Percentiles rank a stretch among this genome's conserved stretches.
Conservation (phyloP, 1,139 yeast genomes). For the Yueomyces sp. region DNA sequence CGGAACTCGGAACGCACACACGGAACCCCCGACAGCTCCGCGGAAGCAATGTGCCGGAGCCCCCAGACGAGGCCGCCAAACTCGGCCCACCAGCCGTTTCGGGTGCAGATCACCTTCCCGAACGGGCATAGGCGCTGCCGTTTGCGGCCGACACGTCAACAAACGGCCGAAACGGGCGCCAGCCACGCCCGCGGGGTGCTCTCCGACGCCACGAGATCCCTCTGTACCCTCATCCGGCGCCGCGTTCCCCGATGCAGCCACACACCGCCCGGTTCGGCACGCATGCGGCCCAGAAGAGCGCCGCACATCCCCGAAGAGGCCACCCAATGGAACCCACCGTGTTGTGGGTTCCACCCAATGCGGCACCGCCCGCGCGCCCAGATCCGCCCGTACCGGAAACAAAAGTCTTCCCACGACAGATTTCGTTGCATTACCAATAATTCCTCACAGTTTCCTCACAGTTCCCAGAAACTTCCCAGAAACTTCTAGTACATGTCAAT, state of each 20-base stretch:
- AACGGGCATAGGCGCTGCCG: background rate
- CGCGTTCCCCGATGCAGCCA: background rate
- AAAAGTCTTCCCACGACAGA: no score
- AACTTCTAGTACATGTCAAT: no score
- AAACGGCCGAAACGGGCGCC: background rate
- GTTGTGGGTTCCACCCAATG: background rate
- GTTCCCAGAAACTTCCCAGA: no score
- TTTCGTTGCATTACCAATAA: no score
- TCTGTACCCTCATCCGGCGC: background rate
- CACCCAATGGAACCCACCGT: background rate
- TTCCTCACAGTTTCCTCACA: no score
- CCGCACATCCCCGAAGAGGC: background rate
- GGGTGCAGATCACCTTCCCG: background rate
- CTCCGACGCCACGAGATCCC: no score
- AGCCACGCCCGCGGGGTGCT: background rate
- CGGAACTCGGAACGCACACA: no score
- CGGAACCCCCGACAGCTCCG: no score
- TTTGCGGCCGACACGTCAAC: background rate
- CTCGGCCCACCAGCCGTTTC: background rate
- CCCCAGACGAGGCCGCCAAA: no score
- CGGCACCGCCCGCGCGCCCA: background rate
- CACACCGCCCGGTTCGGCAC: background rate
- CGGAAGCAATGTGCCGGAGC: no score
- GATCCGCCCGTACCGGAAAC: background rate
- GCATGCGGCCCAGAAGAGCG: background rate